Conservation (phyloP, 495 filamentous ascomycete species). For the Xylaria castorea region DNA sequence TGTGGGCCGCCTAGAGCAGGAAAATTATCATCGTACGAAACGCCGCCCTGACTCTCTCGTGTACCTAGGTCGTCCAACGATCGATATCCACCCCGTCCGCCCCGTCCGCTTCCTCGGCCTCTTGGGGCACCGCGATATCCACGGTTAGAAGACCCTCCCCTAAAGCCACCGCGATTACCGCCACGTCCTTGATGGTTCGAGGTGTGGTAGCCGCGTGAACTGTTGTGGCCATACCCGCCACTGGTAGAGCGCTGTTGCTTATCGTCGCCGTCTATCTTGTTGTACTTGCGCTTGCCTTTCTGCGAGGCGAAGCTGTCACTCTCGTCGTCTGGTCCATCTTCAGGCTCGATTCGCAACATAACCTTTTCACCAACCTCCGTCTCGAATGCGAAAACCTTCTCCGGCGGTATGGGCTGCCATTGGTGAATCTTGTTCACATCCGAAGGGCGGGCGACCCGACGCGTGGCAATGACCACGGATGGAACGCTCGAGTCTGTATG, state of each 20-base stretch:
- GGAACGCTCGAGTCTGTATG: constrained; percentile 79
- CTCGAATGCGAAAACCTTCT: constrained; percentile 72
- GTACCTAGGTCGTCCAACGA: constrained; percentile 55
- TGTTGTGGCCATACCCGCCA: constrained; percentile 41
- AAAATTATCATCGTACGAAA: constrained; percentile 52
- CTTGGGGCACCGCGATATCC: constrained; percentile 34
- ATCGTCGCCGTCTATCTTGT: constrained; percentile 55
- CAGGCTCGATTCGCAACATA: constrained; percentile 77
- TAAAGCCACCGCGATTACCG: constrained; percentile 49
- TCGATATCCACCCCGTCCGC: constrained; percentile 54
- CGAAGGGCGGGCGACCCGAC: constrained; percentile 72
- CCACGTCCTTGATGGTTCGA: constrained; percentile 55
- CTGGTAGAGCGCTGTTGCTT: constrained; percentile 39
- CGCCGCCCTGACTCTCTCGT: constrained; percentile 38
- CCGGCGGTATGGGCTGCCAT: constrained; percentile 78
- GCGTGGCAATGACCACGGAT: constrained; percentile 76
- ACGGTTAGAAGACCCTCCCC: constrained; percentile 34
- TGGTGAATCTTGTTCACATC: constrained; percentile 83
- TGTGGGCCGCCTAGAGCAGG: constrained; percentile 30
- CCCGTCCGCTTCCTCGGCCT: constrained; percentile 45
- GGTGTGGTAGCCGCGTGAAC: constrained; percentile 46
- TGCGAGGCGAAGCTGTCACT: constrained; percentile 64
- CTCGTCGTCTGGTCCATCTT: constrained; percentile 62
- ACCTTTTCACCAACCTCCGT: constrained; percentile 87
- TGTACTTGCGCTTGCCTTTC: constrained; percentile 64